Conservation (phyloP, 2,329 filamentous ascomycete species). For the Cercospora sp. region DNA sequence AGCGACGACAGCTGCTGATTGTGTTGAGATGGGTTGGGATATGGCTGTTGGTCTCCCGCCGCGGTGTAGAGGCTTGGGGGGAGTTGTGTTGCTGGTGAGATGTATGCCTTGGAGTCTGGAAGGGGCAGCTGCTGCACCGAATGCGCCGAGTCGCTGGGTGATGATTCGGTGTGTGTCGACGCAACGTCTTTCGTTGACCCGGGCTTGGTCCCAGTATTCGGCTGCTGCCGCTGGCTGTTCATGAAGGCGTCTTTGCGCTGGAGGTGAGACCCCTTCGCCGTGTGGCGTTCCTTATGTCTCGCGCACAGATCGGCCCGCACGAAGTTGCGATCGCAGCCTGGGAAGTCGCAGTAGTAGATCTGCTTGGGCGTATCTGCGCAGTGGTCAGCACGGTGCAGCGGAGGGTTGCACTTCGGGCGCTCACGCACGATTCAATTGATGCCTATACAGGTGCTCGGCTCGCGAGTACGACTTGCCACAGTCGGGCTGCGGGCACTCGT, state of each 20-base stretch:
- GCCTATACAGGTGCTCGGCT: conserved; percentile 93
- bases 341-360: conserved; percentile 90
- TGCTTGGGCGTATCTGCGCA: conserved; percentile 81
- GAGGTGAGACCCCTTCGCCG: conserved; percentile 69
- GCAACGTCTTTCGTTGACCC: conserved; percentile 16
- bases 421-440: conserved; percentile 85
- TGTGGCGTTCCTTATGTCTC: conserved; percentile 55
- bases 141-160: conserved; percentile 29
- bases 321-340: conserved; percentile 85
- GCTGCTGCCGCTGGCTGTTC: conserved; percentile 41
- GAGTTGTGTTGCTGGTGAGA: conserved; percentile 17
- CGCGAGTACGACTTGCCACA: conserved; percentile 96
- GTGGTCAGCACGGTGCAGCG: conserved; percentile 16
- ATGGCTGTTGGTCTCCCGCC: conserved; percentile 16
- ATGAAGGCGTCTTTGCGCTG: conserved; percentile 71
- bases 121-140: conserved; percentile 16
- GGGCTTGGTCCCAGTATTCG: background rate
- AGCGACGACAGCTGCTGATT: conserved; percentile 21
- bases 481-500: conserved; percentile 72
- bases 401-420: conserved; percentile 5
- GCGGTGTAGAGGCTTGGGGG: conserved; percentile 20
- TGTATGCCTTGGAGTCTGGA: conserved; percentile 15
- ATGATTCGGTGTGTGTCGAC: conserved; percentile 25
- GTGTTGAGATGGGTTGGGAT: conserved; percentile 14
- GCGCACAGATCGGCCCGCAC: conserved; percentile 91